A percentile compares a stretch with the other conserved stretches of the same genome.
Evolutionary conservation across 176 grass and related monocot species (phyloP).

Genomic region (Oryza rufipogon): DNA sequence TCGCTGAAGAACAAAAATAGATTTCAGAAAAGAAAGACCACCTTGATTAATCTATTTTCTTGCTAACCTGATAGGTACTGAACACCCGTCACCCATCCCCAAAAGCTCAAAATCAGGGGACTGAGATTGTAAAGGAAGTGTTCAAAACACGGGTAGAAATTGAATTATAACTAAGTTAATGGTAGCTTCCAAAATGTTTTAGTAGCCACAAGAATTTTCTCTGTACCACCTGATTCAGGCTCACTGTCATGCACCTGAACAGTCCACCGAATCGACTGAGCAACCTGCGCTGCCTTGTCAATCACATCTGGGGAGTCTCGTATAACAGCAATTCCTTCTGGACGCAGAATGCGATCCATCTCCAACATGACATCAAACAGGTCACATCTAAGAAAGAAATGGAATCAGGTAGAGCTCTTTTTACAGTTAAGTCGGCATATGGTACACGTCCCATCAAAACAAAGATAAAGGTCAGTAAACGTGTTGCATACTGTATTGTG

Average conservation of each 20-base stretch:
- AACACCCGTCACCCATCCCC: constrained; percentile 20
- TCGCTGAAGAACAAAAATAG: constrained; percentile 15
- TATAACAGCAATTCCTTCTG: constrained; percentile 86
- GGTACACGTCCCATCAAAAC: background rate
- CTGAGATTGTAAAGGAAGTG: constrained; percentile 9
- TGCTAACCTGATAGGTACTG: background rate
- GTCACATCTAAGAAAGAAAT: constrained; percentile 66
- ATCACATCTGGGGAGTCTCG: constrained; percentile 68
- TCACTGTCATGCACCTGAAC: constrained; percentile 63
- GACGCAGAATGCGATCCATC: constrained; percentile 94
- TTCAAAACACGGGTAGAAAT: constrained; percentile 32
- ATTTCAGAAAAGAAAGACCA: constrained; percentile 19
- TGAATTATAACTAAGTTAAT: constrained; percentile 47
- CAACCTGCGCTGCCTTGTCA: constrained; percentile 57
- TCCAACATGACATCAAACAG: constrained; percentile 91
- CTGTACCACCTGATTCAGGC: constrained; percentile 52
- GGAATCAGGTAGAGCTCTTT: background rate
- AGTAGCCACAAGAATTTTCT: constrained; percentile 87
- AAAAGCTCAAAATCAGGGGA: constrained; percentile 45
- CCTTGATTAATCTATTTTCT: constrained; percentile 34
- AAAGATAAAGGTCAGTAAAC: constrained; percentile 5
- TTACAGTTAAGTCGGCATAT: background rate
- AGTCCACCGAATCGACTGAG: constrained; percentile 69
- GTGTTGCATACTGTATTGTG: background rate
- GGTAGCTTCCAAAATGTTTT: constrained; percentile 86